Evolutionary conservation across 1,139 yeast species (phyloP).

Genomic region (Williopsis jadinii): DNA sequence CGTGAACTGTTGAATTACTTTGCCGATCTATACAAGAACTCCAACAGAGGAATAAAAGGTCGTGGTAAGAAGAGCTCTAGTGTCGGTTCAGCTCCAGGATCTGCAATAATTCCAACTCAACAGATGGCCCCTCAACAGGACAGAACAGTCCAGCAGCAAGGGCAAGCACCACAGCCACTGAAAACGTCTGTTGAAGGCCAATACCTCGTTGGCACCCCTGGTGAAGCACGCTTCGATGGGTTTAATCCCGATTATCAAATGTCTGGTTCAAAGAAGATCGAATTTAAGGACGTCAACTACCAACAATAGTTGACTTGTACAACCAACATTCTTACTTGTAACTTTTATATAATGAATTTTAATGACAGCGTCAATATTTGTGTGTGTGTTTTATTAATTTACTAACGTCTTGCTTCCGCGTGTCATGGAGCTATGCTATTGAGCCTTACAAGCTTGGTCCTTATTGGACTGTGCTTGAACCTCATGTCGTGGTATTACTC

Average conservation of each 20-base stretch:
- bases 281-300: slow-evolving; percentile 12
- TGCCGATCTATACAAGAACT: slow-evolving; percentile 73
- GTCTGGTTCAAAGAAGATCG: slow-evolving; percentile 6
- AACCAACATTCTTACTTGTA: no score
- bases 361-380: no score
- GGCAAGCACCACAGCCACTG: not conserved
- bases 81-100: slow-evolving; percentile 1
- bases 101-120: not conserved
- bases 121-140: not conserved
- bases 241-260: not conserved
- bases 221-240: not conserved
- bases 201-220: not conserved
- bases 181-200: not conserved
- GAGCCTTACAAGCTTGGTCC: no score
- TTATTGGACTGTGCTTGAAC: no score
- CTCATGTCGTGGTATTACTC: no score
- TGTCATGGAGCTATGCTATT: no score
- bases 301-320: slow-evolving; percentile 2
- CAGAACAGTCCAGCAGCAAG: slow-evolving; percentile 2
- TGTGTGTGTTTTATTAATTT: no score
- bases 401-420: no score
- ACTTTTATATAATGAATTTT: no score
- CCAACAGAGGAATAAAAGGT: slow-evolving; percentile 87
- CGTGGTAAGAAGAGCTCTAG: slow-evolving; percentile 52
- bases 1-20: slow-evolving; percentile 67